Evolutionary conservation across 2,329 filamentous ascomycete genomes (phyloP).

Genomic region (Cladosporium oxysporum): DNA sequence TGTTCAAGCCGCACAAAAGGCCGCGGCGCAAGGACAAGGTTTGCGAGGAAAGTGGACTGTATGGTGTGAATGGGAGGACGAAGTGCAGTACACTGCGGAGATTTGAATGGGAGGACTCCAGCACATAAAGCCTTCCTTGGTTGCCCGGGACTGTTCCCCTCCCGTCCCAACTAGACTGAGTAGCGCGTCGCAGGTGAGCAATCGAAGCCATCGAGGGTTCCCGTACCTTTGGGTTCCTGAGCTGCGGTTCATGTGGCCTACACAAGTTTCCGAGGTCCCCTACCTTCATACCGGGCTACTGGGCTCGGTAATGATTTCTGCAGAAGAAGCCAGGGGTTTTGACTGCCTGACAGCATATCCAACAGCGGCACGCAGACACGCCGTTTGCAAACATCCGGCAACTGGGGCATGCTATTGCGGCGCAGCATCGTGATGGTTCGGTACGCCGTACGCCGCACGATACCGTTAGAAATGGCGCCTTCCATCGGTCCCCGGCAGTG

Average conservation of each 20-base stretch:
- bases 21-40: constrained; percentile 7
- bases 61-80: constrained; percentile 1
- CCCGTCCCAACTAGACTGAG: constrained; percentile 7
- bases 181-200: constrained; percentile 6
- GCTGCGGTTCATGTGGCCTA: constrained; percentile 5
- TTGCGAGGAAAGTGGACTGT: background rate
- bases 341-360: background rate
- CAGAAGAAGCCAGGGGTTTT: constrained; percentile 7
- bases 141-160: background rate
- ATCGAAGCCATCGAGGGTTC: background rate
- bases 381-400: constrained; percentile 7
- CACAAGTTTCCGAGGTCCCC: background rate
- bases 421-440: background rate
- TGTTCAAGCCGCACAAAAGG: background rate
- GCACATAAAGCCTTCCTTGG: constrained; percentile 11
- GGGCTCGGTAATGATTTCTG: background rate
- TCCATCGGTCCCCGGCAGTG: constrained; percentile 4
- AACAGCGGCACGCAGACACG: background rate
- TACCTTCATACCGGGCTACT: background rate
- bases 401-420: background rate
- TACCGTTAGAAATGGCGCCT: constrained; percentile 4
- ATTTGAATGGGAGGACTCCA: constrained; percentile 6
- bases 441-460: background rate
- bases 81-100: constrained; percentile 3
- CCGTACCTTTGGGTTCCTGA: constrained; percentile 2